Evolutionary conservation across 2,329 filamentous ascomycete species (phyloP), one percentile per base, ranked within the genome.

Genomic region (Talaromyces sp.): DNA sequence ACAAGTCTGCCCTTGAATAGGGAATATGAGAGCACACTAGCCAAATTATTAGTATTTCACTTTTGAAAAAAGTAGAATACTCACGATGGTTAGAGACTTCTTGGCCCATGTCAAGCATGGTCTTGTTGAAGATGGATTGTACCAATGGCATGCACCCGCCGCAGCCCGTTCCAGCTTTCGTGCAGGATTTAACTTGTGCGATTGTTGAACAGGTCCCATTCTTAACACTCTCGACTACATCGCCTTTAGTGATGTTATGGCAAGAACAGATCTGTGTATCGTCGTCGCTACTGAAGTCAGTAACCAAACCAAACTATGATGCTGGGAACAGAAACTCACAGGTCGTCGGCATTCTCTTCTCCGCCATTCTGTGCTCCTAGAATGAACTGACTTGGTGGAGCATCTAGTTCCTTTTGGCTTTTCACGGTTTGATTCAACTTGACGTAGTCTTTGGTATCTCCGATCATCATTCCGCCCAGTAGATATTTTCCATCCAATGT

Each of bases 391-490:
- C 88, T 86, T 0, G 92, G 92, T 0, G 91, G 85, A 0, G 91
- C 80, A 15, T 96, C 90, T 1, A 96, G 82, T 64, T 82, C 80
- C 72, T 93, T 96, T 71, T 92, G 89, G 66, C 85, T 88, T 78
- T 93, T 96, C 59, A 95, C 91, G 81, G 96, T 87, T 1, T 91
- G 89, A 0, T 96, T 90, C 25, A 96, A 78, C 73, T 93, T 96
- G 77, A 96, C 85, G 70, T 96, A 96, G 77, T 96, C 92, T 65
- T 85, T 89, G 0, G 91, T 96, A 70, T 96, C 92, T 44, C 92
- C 93, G 64, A 96, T 95, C 91, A 96, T 96, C 91, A 96, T 96
- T 4, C 92, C 93, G n/a, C 92, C 92, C 0, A 96, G 84, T 1
- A 96, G 80, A 69, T 93, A 93, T 73, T 96, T 96, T 28, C 92